Percentiles rank a stretch among this genome's conserved stretches.
Evolutionary conservation across 1,139 yeast genomes (phyloP).

Genomic region (Nakaseomyces uthaithaninus): DNA sequence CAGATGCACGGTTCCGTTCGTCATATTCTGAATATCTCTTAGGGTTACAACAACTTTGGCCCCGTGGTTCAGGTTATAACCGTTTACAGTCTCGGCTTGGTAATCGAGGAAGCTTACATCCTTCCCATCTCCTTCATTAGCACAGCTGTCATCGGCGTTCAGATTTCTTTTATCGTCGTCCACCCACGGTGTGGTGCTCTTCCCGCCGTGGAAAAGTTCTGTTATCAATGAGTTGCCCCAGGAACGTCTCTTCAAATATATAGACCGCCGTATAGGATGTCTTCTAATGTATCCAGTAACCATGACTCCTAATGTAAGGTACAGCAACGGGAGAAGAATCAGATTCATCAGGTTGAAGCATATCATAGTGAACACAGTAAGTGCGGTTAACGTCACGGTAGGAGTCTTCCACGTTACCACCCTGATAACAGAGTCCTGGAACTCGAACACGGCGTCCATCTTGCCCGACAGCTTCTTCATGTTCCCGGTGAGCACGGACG

Average conservation of each 20-base stretch:
- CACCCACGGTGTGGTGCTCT: constrained; percentile 13
- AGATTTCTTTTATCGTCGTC: constrained; percentile 22
- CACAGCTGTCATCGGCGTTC: constrained; percentile 16
- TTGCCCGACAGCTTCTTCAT: constrained; percentile 45
- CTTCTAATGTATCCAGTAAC: constrained; percentile 63
- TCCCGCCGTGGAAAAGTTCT: constrained; percentile 41
- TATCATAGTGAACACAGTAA: constrained; percentile 48
- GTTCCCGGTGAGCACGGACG: constrained; percentile 42
- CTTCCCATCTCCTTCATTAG: not conserved
- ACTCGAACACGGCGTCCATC: constrained; percentile 44
- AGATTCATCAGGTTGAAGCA: constrained; percentile 67
- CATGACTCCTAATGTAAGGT: constrained; percentile 49
- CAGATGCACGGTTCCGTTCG: constrained; percentile 46
- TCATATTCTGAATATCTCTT: constrained; percentile 43
- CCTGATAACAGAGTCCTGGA: constrained; percentile 49
- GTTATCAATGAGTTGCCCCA: constrained; percentile 53
- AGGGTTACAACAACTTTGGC: constrained; percentile 36
- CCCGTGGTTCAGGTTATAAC: constrained; percentile 28
- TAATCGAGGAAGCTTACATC: not conserved
- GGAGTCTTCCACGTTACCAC: constrained; percentile 59
- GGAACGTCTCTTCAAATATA: constrained; percentile 38
- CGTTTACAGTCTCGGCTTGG: constrained; percentile 13
- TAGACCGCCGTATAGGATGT: constrained; percentile 53
- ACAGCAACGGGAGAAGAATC: constrained; percentile 54
- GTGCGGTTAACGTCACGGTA: constrained; percentile 44